A percentile compares a stretch with the other conserved stretches of the same genome.
Evolutionary conservation across 139 green algal species (phyloP).

Genomic region (Picochlorum sp.): DNA sequence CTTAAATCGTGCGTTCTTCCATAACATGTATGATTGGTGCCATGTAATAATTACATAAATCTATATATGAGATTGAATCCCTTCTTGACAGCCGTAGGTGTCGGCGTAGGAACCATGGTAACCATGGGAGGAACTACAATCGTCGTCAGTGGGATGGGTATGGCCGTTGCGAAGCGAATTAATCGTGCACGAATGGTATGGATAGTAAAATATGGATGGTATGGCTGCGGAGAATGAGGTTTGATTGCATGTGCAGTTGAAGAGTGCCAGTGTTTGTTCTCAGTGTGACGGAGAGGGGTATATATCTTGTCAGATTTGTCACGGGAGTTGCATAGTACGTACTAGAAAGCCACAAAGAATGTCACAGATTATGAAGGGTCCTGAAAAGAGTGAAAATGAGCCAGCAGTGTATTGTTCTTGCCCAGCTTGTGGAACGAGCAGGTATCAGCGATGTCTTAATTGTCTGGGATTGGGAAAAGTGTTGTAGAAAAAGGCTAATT

Average conservation of each 20-base stretch:
- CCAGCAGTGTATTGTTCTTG: constrained; percentile 6
- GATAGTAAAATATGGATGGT: background rate
- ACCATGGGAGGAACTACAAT: constrained; percentile 14
- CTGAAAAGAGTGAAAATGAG: background rate
- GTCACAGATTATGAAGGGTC: constrained; percentile 6
- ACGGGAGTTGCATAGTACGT: constrained; percentile 14
- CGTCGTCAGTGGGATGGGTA: constrained; percentile 2
- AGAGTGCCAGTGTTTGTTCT: constrained; percentile 11
- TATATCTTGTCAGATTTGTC: constrained; percentile 21
- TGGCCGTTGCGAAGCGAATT: constrained; percentile 16
- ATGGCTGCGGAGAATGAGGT: background rate
- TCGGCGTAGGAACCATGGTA: constrained; percentile 11
- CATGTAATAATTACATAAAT: constrained; percentile 10
- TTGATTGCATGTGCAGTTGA: constrained; percentile 9
- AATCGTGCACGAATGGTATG: background rate
- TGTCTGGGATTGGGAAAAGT: constrained; percentile 24
- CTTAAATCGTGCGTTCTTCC: background rate
- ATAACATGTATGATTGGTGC: constrained; percentile 7
- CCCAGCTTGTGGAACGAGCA: constrained; percentile 23
- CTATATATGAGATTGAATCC: constrained; percentile 4
- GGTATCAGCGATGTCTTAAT: constrained; percentile 25
- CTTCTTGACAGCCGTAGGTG: constrained; percentile 16
- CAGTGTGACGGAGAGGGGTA: constrained; percentile 15
- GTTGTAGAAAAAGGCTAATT: constrained; percentile 2
- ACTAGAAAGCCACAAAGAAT: constrained; percentile 11